Evolutionary conservation across 805 yeast species (phyloP), one percentile per base, ranked within the genome.

Genomic region (Yamadazyma phyllophila): DNA sequence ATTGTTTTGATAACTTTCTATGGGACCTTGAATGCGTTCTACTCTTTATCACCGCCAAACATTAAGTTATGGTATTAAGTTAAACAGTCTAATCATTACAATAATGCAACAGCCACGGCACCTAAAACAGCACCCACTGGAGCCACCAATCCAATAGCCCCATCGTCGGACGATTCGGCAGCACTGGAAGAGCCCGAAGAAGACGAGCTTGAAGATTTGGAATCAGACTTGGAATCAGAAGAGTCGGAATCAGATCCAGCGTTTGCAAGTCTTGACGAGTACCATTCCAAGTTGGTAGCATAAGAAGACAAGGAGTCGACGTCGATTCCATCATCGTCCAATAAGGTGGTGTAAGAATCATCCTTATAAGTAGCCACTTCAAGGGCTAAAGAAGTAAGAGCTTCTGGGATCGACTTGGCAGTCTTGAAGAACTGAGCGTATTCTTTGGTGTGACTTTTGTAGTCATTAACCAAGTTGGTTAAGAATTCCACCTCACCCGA

Each of bases 211-310:
- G 36, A 29, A 9, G 42, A n/a, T n/a, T n/a, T n/a, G n/a, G n/a
- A 29, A 11, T 10, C 35, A 34, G 39, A 34, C 15, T 26, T 12
- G 15, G 17, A 26, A 16, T 20, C 46, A 13, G 45, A 11, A 20
- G 24, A 20, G 36, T 11, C 42, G 2, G 43, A 13, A 7, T 26
- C 39, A 36, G 43, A 38, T 5, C 34, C 47, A 16, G 36, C 32
- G 29, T 17, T 30, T 7, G 17, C 36, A 11, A 44, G 45, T 29
- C 54, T 44, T 43, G 58, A 45, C n/a, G 52, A 42, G 61, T 59
- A 67, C 75, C 75, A 69, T 15, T 73, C 73, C 53, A 69, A 63
- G 20, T 55, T 53, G 15, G 69, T 61, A 29, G 71, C 74, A 50
- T 56, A 66, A 3, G 49, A 36, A 49, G 48, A 55, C 50, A 69